Evolutionary conservation across 2,329 filamentous ascomycete genomes (phyloP).

Genomic region (Ophiosphaerella narmari): DNA sequence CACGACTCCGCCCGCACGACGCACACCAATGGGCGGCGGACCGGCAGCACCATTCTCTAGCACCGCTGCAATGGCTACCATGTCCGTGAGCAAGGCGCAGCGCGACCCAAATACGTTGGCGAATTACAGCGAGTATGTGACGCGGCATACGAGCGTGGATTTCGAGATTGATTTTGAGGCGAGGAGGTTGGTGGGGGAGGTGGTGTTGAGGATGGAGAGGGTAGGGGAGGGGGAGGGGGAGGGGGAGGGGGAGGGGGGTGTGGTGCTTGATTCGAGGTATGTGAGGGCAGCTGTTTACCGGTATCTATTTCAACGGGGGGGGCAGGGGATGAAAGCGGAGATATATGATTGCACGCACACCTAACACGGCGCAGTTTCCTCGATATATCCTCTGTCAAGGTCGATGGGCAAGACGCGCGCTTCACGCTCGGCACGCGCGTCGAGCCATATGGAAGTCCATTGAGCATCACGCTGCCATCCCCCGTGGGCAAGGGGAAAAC

Average conservation of each 20-base stretch:
- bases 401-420: conserved; percentile 66
- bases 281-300: not conserved
- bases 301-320: no score
- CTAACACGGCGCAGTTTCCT: conserved; percentile 60
- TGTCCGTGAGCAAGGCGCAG: conserved; percentile 52
- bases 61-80: conserved; percentile 41
- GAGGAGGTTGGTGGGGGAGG: conserved; percentile 76
- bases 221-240: conserved; percentile 73
- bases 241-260: conserved; percentile 64
- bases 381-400: conserved; percentile 70
- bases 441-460: conserved; percentile 75
- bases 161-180: conserved; percentile 83
- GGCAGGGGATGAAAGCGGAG: no score
- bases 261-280: conserved; percentile 81
- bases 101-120: conserved; percentile 88
- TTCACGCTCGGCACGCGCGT: conserved; percentile 73
- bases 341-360: not conserved
- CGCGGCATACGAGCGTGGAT: conserved; percentile 79
- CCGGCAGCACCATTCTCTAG: conserved; percentile 9
- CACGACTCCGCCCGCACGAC: no score
- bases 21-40: conserved; percentile 1
- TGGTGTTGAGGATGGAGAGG: conserved; percentile 76
- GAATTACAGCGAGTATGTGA: conserved; percentile 89
- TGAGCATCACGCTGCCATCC: conserved; percentile 63
- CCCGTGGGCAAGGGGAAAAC: conserved; percentile 53